Conservation (phyloP, 2,329 filamentous ascomycete genomes). For the Cytospora piceicola region DNA sequence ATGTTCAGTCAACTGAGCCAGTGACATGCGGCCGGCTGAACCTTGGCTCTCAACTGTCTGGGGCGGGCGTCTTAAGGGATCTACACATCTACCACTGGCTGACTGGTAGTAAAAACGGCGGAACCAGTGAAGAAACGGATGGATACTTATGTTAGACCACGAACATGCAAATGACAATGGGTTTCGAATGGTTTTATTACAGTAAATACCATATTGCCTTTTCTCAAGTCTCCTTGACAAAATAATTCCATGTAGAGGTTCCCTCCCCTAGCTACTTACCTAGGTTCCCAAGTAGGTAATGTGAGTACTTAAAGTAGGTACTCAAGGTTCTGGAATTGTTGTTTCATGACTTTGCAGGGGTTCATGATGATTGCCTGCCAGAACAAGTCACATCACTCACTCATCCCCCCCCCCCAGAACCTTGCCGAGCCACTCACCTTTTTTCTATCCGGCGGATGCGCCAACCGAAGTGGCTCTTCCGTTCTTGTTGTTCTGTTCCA, state of each 20-base stretch:
- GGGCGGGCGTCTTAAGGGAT: neutral
- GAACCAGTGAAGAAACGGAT: neutral
- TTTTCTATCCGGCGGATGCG: slow-evolving; percentile 21
- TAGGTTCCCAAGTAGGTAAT: neutral
- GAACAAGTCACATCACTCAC: slow-evolving; percentile 8
- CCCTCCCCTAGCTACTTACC: neutral
- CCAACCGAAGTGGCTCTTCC: slow-evolving; percentile 24
- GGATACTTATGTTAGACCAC: neutral
- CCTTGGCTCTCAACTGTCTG: neutral
- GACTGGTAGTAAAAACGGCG: slow-evolving; percentile 1
- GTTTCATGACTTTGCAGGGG: slow-evolving; percentile 4
- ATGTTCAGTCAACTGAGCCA: neutral
- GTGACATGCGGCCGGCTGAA: neutral
- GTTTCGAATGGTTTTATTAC: neutral
- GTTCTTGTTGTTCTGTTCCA: slow-evolving; percentile 17
- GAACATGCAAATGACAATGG: slow-evolving; percentile 18
- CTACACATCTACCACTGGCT: too few relatives aligned
- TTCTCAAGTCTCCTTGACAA: neutral
- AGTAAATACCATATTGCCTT: too few relatives aligned
- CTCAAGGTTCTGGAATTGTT: neutral
- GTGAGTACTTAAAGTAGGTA: neutral
- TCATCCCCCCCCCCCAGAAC: neutral
- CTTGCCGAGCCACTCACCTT: slow-evolving; percentile 20
- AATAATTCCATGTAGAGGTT: neutral
- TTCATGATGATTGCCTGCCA: slow-evolving; percentile 12